phyloP scores from a whole-genome alignment of 495 filamentous ascomycete genomes.

The Aspergillus saccharolyticus region DNA sequence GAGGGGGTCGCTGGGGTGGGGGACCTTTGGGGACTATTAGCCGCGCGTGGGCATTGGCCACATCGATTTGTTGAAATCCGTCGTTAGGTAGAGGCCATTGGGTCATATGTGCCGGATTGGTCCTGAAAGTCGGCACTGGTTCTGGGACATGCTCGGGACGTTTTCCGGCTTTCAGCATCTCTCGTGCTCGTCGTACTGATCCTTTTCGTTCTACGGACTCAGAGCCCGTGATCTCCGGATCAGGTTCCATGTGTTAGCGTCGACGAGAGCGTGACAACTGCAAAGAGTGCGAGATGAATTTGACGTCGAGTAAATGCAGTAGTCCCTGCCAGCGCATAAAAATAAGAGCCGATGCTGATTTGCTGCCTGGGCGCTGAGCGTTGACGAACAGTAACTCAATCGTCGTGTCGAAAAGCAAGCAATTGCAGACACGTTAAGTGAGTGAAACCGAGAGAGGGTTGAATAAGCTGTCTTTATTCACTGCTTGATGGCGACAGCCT shows the following conservation, averaged over 20 bases:
- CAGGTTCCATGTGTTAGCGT: conserved; percentile 18
- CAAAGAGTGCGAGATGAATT: conserved; percentile 4
- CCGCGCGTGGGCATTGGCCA: conserved; percentile 32
- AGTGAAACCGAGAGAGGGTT: conserved; percentile 3
- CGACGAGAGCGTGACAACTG: not conserved
- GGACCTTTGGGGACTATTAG: conserved; percentile 48
- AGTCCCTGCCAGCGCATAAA: not conserved
- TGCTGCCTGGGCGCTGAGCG: not conserved
- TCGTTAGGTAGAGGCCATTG: conserved; percentile 43
- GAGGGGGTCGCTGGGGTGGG: conserved; percentile 63
- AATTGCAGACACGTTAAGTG: conserved; percentile 4
- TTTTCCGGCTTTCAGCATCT: conserved; percentile 48
- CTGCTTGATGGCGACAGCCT: not conserved
- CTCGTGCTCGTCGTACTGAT: conserved; percentile 46
- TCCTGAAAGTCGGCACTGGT: conserved; percentile 12
- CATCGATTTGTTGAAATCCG: conserved; percentile 25
- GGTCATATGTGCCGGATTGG: conserved; percentile 27
- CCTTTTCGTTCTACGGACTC: conserved; percentile 26
- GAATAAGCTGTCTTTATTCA: not conserved
- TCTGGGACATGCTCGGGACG: conserved; percentile 31
- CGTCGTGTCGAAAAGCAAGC: conserved; percentile 7
- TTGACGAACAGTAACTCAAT: conserved; percentile 13
- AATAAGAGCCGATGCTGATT: not conserved
- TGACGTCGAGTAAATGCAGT: not conserved
- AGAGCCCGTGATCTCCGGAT: conserved; percentile 9